Percentiles rank a stretch among this genome's conserved stretches.
Conservation (phyloP, 805 yeast genomes). For the Ogataea saltuana region DNA sequence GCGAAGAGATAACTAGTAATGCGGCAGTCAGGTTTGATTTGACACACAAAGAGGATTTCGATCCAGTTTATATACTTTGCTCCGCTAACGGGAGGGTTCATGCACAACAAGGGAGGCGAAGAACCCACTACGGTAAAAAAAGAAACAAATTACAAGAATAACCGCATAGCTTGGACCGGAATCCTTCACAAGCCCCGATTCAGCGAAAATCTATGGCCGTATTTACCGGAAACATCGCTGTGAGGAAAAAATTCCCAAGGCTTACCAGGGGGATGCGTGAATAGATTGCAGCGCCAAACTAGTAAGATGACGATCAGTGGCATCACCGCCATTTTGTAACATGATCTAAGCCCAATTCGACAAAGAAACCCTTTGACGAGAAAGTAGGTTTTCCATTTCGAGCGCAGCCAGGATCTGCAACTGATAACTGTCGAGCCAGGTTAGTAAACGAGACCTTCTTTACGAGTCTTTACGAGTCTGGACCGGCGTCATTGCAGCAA, state of each 20-base stretch:
- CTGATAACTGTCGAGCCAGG: too few species aligned
- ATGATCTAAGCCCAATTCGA: too few species aligned
- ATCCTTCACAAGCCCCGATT: slow-evolving; percentile 6
- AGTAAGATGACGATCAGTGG: slow-evolving; percentile 6
- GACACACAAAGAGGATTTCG: slow-evolving; percentile 2
- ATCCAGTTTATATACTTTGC: slow-evolving; percentile 3
- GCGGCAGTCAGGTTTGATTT: not conserved
- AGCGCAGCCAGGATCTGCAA: too few species aligned
- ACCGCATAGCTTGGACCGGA: not conserved
- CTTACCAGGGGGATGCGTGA: too few species aligned
- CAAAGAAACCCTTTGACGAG: too few species aligned
- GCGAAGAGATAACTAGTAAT: not conserved
- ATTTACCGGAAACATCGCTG: slow-evolving; percentile 3
- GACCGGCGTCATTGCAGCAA: too few species aligned
- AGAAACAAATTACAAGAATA: slow-evolving; percentile 1
- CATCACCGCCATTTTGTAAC: slow-evolving; percentile 1
- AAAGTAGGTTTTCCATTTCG: too few species aligned
- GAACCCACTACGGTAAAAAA: slow-evolving; percentile 1
- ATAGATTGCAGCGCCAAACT: slow-evolving; percentile 2
- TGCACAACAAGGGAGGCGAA: slow-evolving; percentile 7
- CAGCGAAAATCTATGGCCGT: not conserved
- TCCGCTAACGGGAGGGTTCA: slow-evolving; percentile 5
- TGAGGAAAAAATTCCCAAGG: not conserved
- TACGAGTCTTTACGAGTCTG: too few species aligned
- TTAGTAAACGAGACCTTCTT: too few species aligned